Evolutionary conservation across 768 basidiomycete species (phyloP).

Genomic region (Collybia nuda): DNA sequence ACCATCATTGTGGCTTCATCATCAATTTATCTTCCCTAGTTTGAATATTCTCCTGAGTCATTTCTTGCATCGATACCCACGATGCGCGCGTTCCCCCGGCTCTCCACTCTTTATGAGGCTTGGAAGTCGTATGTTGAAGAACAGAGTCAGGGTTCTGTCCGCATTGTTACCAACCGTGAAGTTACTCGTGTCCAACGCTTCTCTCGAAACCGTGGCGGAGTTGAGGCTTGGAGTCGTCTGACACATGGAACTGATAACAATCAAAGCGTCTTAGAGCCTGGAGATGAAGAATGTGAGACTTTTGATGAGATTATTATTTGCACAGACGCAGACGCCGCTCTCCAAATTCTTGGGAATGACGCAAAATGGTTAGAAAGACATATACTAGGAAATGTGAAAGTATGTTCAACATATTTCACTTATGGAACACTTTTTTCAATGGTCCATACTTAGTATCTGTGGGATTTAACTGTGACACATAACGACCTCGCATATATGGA

Average conservation of each 20-base stretch:
- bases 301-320: conserved; percentile 28
- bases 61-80: conserved; percentile 28
- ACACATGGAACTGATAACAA: conserved; percentile 26
- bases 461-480: conserved; percentile 53
- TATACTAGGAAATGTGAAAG: conserved; percentile 30
- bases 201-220: conserved; percentile 15
- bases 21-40: conserved; percentile 9
- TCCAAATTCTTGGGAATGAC: conserved; percentile 22
- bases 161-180: conserved; percentile 20
- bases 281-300: conserved; percentile 20
- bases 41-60: conserved; percentile 28
- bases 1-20: not conserved
- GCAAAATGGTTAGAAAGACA: conserved; percentile 26
- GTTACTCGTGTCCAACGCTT: conserved; percentile 25
- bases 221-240: conserved; percentile 23
- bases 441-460: conserved; percentile 26
- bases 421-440: not conserved
- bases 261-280: conserved; percentile 24
- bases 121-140: conserved; percentile 26
- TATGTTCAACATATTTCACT: not conserved
- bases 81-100: conserved; percentile 27
- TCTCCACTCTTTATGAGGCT: conserved; percentile 22
- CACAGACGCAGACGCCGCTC: conserved; percentile 25
- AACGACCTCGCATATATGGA: conserved; percentile 45
- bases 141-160: conserved; percentile 22